Evolutionary conservation across 2,329 filamentous ascomycete genomes (phyloP), one percentile per base, ranked within the genome.

Genomic region (Pseudogymnoascus sp.): DNA sequence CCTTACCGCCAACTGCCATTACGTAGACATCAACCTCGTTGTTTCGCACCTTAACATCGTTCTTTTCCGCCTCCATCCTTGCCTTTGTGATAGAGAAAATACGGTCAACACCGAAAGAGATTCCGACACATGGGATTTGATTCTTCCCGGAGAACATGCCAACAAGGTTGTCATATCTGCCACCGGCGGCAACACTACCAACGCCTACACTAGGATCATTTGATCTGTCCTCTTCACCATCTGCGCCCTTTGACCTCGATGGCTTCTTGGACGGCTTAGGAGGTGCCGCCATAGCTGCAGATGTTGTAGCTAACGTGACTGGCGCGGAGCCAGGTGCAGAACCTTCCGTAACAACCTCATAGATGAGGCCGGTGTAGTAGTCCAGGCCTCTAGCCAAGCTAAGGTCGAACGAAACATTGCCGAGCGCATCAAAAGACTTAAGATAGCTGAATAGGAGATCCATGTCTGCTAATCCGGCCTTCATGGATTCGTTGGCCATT

Each of bases 61-160:
- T 82, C 70, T 83, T 81, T 64, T 85, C 84, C 63, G 82, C 84
- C 66, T 84, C 85, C 74, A 91, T 82, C 59, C 87, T 83, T 11
- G 90, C 88, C 75, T 96, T 93, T 67, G 88, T 91, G 72, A 97
- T 93, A 69, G 89, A 91, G 78, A 96, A 96, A 72, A 97, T 97
- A 69, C 93, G 88, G 76, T 97, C 93, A 59, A 97, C 91, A 63
- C 93, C 93, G 72, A 97, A 97, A 1, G 93, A 96, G 69, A 96
- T 90, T 66, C 90, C 90, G 5, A 95, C 89, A 69, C 90, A 93
- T n/a, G 91, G 93, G 63, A 97, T 91, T 73, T 93, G 87, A 21
- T 80, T 84, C 78, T 93, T 93, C 70, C 88, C 88, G 63, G 86
- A 88, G 80, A 96, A 97, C 91, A 96, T 96, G 77, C 90, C 90